Evolutionary conservation across 1,139 yeast species (phyloP).

Genomic region (Meyerozyma carpophila): DNA sequence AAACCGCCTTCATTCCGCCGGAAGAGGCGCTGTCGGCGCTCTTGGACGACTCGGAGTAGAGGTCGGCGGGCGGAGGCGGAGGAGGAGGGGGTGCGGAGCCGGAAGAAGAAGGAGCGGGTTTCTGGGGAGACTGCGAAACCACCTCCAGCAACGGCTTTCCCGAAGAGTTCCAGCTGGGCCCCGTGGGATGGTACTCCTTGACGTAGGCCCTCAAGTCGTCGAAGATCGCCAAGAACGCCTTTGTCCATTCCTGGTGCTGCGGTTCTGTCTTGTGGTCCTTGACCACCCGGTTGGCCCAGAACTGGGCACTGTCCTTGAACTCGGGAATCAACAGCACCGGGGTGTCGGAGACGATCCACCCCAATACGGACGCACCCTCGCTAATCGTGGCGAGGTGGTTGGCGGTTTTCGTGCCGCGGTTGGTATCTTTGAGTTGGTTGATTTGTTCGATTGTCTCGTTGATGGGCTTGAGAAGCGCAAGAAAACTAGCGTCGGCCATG

Average conservation of each 20-base stretch:
- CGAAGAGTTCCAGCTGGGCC: conserved; percentile 67
- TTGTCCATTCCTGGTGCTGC: conserved; percentile 75
- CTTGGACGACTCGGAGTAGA: conserved; percentile 37
- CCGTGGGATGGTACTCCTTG: conserved; percentile 73
- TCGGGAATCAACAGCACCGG: conserved; percentile 73
- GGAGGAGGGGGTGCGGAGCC: conserved; percentile 30
- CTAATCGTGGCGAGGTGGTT: conserved; percentile 78
- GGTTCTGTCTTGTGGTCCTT: conserved; percentile 78
- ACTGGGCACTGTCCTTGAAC: conserved; percentile 85
- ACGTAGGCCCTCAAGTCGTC: conserved; percentile 68
- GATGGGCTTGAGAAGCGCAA: conserved; percentile 61
- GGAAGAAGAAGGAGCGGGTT: conserved; percentile 19
- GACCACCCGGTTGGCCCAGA: conserved; percentile 87
- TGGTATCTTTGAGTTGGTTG: conserved; percentile 63
- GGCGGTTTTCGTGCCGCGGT: conserved; percentile 59
- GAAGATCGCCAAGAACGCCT: conserved; percentile 54
- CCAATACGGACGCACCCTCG: conserved; percentile 86
- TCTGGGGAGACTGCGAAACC: conserved; percentile 12
- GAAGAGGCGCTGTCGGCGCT: conserved; percentile 21
- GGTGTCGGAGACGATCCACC: conserved; percentile 79
- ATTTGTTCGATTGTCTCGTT: conserved; percentile 56
- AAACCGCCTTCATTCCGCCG: conserved; percentile 81
- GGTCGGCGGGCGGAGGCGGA: conserved; percentile 80
- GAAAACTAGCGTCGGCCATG: conserved; percentile 46
- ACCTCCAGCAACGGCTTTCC: conserved; percentile 44